phyloP scores from a whole-genome alignment of 345 rosid genomes.

The Clausena lansium region DNA sequence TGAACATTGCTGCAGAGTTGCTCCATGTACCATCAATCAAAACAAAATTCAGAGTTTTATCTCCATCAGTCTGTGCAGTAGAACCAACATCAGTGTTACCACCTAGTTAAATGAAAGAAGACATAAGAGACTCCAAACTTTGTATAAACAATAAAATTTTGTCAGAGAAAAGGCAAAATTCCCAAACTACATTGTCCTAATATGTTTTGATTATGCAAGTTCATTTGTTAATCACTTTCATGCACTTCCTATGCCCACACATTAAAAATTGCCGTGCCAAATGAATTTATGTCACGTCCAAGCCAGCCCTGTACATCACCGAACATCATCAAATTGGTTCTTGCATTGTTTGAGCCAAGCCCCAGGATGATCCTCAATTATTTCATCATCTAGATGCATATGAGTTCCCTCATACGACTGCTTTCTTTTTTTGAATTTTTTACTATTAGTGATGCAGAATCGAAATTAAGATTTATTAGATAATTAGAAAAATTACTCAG shows the following conservation, averaged over 20 bases:
- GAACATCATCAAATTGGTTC: not conserved
- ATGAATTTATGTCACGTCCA: not conserved
- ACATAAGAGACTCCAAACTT: conserved; percentile 4
- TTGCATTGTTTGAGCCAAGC: not conserved
- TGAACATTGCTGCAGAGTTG: conserved; percentile 95
- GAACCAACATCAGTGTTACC: conserved; percentile 24
- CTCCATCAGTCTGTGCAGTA: conserved; percentile 43
- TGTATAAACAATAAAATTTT: not conserved
- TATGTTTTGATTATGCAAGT: not conserved
- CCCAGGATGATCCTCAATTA: not conserved
- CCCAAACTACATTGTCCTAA: not conserved
- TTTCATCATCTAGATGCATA: not conserved
- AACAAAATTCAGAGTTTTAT: conserved; percentile 57
- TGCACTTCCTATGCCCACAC: not conserved
- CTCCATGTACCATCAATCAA: conserved; percentile 98
- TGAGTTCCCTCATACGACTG: not conserved
- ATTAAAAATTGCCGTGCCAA: not conserved
- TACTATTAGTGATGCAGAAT: not conserved
- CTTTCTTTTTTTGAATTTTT: not conserved
- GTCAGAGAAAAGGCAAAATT: not conserved
- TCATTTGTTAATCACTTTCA: not conserved
- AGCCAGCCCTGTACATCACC: not conserved
- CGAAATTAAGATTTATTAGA: too few species aligned
- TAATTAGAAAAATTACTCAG: not conserved
- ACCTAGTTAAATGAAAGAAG: conserved; percentile 19